Conservation (phyloP, 371 early-diverging fungal genomes). For the Phascolomyces articulosus region DNA sequence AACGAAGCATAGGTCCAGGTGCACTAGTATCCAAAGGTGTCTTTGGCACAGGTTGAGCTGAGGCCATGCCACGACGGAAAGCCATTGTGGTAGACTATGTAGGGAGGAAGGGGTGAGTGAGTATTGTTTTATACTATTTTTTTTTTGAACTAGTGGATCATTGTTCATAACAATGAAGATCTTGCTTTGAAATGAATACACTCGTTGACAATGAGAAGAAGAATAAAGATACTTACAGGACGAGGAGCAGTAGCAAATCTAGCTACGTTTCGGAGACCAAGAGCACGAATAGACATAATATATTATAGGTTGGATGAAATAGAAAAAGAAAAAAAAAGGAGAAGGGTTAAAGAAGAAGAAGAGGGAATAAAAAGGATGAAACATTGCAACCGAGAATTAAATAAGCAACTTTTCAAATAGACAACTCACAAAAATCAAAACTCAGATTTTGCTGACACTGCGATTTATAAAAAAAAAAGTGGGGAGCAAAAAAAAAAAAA, state of each 20-base stretch:
- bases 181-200: too few species aligned
- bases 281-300: conserved; percentile 12
- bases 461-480: neutral
- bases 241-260: conserved; percentile 1
- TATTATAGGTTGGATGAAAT: neutral
- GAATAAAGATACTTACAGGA: neutral
- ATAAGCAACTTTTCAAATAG: neutral
- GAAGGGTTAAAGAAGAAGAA: conserved; percentile 3
- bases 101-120: too few species aligned
- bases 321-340: neutral
- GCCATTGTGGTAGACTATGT: conserved; percentile 7
- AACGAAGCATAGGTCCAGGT: conserved; percentile 60
- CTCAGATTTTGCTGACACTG: neutral
- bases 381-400: neutral
- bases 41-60: conserved; percentile 32
- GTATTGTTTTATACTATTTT: too few species aligned
- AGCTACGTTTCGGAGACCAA: conserved; percentile 15
- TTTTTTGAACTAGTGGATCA: too few species aligned
- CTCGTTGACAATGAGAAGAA: neutral
- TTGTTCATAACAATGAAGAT: too few species aligned
- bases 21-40: conserved; percentile 49
- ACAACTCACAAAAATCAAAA: neutral
- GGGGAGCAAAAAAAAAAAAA: too few species aligned
- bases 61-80: conserved; percentile 23
- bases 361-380: neutral